Evolutionary conservation across 257 asterid species (phyloP), one percentile per base, ranked within the genome.

Genomic region (Capsicum chinense): DNA sequence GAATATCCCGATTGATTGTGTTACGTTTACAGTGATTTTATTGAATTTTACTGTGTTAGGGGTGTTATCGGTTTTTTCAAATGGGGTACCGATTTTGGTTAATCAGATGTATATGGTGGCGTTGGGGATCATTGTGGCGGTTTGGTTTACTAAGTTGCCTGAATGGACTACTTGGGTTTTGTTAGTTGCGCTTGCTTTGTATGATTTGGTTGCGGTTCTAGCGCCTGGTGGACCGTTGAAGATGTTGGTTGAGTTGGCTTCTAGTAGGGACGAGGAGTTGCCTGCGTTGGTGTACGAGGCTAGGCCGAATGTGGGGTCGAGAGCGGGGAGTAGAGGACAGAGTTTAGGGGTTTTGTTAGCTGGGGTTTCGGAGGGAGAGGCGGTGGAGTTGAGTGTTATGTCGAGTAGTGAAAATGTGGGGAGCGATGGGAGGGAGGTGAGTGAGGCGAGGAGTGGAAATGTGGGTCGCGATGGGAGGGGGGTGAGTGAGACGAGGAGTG

Each of bases 111-210:
- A 89, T 58, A 90, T 93, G 98, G 97, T 96, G 87, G 81, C 83
- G 26, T 83, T 94, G 88, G 99, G 98, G 86, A 92, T 96, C 54
- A 92, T 94, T 56, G 97, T 91, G 59, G 99, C 99, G 0, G 98
- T 94, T 21, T 94, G 97, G 99, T 94, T 96, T 87, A 85, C 98
- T 1, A 91, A 92, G 37, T 84, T 96, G 90, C 99, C 99, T 0
- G 99, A 96, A 78, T 96, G 98, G 98, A 96, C 98, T 10, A 96
- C 98, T 3, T 96, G 99, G 99, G 90, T 88, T 85, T 92, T 93
- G 88, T 83, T 96, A 87, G 97, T 94, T 86, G 97, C 98, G 5
- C 54, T 96, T 90, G 98, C 98, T 9, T 69, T 96, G 88, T 96
- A 96, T 82, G 99, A 96, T 85, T 85, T 96, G 60, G 97, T 90